A percentile compares a stretch with the other conserved stretches of the same genome.
Evolutionary conservation across 345 rosid genomes (phyloP).

Genomic region (Zanthoxylum bungeanum): DNA sequence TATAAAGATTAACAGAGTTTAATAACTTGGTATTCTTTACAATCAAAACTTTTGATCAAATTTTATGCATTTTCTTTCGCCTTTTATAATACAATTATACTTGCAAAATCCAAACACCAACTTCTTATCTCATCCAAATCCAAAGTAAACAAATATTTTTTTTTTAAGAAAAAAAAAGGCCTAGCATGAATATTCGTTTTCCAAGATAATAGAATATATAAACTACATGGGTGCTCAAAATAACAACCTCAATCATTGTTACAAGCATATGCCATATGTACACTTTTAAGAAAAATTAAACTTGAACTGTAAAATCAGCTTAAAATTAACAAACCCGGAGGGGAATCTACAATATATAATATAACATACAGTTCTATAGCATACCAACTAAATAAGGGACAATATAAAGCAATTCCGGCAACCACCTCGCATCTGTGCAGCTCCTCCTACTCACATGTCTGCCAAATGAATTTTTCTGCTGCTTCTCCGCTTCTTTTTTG

Average conservation of each 20-base stretch:
- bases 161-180: background rate
- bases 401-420: background rate
- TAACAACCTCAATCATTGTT: background rate
- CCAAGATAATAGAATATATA: background rate
- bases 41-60: no score
- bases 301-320: no score
- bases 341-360: slow-evolving; percentile 1
- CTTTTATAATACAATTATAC: no score
- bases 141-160: no score
- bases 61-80: no score
- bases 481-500: background rate
- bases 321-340: background rate
- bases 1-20: no score
- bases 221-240: background rate
- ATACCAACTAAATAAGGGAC: background rate
- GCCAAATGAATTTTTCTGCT: background rate
- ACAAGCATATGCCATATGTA: background rate
- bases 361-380: background rate
- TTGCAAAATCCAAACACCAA: no score
- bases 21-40: no score
- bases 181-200: background rate
- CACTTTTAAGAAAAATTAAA: background rate
- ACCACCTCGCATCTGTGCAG: slow-evolving; percentile 22
- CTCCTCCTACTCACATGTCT: slow-evolving; percentile 16
- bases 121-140: no score